Percentiles rank a stretch among this genome's conserved stretches.
These are phyloP conservation scores for Lactifluus hygrophoroides DNA, from an alignment of 768 basidiomycete species.

Conservation along the genomic window DNA sequence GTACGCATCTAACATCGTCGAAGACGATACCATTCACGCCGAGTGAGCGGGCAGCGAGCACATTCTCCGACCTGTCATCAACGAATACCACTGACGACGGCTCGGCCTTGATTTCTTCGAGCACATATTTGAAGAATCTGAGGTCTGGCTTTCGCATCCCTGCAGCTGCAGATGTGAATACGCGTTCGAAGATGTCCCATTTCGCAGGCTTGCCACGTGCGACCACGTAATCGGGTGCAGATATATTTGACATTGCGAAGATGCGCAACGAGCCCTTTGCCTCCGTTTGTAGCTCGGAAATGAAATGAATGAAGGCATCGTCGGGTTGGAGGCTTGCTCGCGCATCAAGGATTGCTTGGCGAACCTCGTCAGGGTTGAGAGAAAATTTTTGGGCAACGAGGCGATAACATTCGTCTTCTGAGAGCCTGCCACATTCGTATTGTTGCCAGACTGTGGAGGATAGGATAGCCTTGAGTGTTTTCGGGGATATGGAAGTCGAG, in stretches of 20 bases:
- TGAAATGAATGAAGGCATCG: slow-evolving; percentile 36
- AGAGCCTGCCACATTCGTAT: slow-evolving; percentile 40
- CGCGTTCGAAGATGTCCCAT: slow-evolving; percentile 40
- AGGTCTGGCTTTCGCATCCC: slow-evolving; percentile 51
- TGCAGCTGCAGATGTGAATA: slow-evolving; percentile 44
- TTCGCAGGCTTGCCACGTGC: slow-evolving; percentile 39
- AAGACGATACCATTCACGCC: slow-evolving; percentile 50
- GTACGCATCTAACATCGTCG: slow-evolving; percentile 33
- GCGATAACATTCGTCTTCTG: slow-evolving; percentile 38
- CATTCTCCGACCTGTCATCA: slow-evolving; percentile 53
- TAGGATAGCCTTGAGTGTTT: slow-evolving; percentile 34
- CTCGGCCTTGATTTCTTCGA: slow-evolving; percentile 36
- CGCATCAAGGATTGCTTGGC: slow-evolving; percentile 38
- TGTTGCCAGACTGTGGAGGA: slow-evolving; percentile 41
- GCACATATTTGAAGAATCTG: slow-evolving; percentile 43
- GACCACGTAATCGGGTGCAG: slow-evolving; percentile 40
- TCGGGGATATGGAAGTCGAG: slow-evolving; percentile 35
- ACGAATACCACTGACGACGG: slow-evolving; percentile 44
- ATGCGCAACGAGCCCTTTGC: slow-evolving; percentile 31
- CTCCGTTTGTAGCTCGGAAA: slow-evolving; percentile 38
- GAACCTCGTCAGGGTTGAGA: slow-evolving; percentile 33
- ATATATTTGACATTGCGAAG: slow-evolving; percentile 55
- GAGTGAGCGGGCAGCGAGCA: slow-evolving; percentile 47
- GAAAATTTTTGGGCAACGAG: slow-evolving; percentile 33
- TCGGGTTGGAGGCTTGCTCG: slow-evolving; percentile 40